Evolutionary conservation across 768 basidiomycete species (phyloP).

Genomic region (Coprinopsis sp.): DNA sequence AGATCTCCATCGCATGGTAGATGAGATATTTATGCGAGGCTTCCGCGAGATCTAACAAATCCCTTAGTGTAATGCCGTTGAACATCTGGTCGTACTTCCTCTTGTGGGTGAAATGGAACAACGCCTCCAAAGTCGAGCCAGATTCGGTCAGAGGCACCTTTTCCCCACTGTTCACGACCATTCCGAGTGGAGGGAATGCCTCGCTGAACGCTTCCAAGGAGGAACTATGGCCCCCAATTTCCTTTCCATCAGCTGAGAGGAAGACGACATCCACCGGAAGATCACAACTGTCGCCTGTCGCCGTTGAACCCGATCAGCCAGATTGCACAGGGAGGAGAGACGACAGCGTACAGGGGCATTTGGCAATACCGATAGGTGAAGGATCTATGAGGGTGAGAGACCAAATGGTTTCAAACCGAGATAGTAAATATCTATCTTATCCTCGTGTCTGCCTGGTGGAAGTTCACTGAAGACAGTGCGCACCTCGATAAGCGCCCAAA

Average conservation of each 20-base stretch:
- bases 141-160: slow-evolving; percentile 2
- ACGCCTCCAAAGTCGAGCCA: background rate
- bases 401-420: no score
- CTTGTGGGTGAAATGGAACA: slow-evolving; percentile 10
- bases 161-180: background rate
- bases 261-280: slow-evolving; percentile 2
- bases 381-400: no score
- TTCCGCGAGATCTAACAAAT: background rate
- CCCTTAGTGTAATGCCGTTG: background rate
- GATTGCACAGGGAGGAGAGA: no score
- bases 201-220: background rate
- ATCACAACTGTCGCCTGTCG: background rate
- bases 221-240: background rate
- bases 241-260: background rate
- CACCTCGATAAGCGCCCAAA: no score
- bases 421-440: no score
- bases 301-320: no score
- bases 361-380: no score
- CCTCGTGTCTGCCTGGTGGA: no score
- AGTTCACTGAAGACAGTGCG: no score
- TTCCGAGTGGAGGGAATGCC: background rate
- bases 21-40: slow-evolving; percentile 11
- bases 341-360: no score
- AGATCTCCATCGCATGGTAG: slow-evolving; percentile 2
- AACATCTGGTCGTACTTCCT: background rate